Conservation (phyloP, 441 rosid species). For the Gossypium schwendimanii region DNA sequence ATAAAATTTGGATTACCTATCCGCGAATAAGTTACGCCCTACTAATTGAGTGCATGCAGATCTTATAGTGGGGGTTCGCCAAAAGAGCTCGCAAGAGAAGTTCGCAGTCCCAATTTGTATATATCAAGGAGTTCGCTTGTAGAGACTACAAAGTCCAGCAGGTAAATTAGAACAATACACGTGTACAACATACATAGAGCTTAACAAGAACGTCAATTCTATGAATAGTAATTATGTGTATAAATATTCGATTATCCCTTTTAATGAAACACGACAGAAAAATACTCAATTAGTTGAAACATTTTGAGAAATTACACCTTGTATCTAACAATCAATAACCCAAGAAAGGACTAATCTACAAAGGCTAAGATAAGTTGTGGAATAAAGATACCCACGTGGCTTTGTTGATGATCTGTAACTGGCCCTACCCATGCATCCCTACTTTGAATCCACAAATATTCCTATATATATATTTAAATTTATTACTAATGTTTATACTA, state of each 20-base stretch:
- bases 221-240: too few relatives aligned
- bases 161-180: rapidly evolving
- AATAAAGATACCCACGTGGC: background rate
- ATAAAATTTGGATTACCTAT: rapidly evolving
- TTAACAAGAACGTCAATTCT: too few relatives aligned
- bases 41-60: rapidly evolving
- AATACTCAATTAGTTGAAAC: too few relatives aligned
- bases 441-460: too few relatives aligned
- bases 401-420: background rate
- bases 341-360: background rate
- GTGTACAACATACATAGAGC: rapidly evolving
- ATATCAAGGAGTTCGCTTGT: rapidly evolving
- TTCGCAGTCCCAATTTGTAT: rapidly evolving
- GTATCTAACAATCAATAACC: background rate
- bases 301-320: background rate
- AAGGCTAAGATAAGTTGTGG: background rate
- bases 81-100: rapidly evolving
- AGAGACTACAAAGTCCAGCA: rapidly evolving
- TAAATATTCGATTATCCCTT: too few relatives aligned
- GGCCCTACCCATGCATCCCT: background rate
- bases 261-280: too few relatives aligned
- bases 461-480: too few relatives aligned
- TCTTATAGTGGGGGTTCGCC: too few relatives aligned
- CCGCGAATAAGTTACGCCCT: rapidly evolving
- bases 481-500: too few relatives aligned